Base-by-base conservation (phyloP, 192 early-diverging fungal genomes). In the Funneliformis geosporum region DNA sequence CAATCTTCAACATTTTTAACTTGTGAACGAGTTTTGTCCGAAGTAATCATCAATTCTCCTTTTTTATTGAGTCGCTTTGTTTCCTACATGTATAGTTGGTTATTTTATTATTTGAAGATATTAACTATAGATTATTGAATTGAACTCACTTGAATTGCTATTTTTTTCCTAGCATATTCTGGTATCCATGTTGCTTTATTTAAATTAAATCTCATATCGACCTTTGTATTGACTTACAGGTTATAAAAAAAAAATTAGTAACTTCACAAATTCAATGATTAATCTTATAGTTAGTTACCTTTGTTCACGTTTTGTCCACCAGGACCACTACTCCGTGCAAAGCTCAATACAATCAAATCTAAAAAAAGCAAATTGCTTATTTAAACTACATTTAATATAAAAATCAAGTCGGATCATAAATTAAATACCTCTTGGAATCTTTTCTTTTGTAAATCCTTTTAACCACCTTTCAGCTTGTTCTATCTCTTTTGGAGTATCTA, bases 221-320 rank as follows among this genome's bases (percentile, higher is more conserved):
- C 94, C 84, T 97, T 96, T 60, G 94, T 93, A 79, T 91, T 95
- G 25, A 96, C 92, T 93, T 72, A n/a, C n/a, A n/a, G n/a, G 12
- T 0, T 43, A 38, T 76, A 6, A 18, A n/a, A 18, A 50, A 70
- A 27, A 67, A 27, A 81, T 28, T 23, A 27, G 8, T 12, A 27
- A 0, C 21, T 55, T 28, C 14, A 59, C 18, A 50, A 47, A 64
- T 38, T 18, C 62, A 46, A 72, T 43, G 4, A 21, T 59, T 40
- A 33, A 33, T 33, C 33, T 33, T 33, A 38, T 18, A 38, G n/a
- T 8, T 11, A 61, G 60, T 60, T 84, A 91, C 92, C 89, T 89
- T 97, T 97, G 88, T 97, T 97, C 42, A 97, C 96, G 81, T 97
- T 96, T 80, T 97, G 95, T 25, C 96, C 96, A 33, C 96, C 96